Evolutionary conservation across 306 rosid species (phyloP).

Genomic region (Hippophae gyantsensis): DNA sequence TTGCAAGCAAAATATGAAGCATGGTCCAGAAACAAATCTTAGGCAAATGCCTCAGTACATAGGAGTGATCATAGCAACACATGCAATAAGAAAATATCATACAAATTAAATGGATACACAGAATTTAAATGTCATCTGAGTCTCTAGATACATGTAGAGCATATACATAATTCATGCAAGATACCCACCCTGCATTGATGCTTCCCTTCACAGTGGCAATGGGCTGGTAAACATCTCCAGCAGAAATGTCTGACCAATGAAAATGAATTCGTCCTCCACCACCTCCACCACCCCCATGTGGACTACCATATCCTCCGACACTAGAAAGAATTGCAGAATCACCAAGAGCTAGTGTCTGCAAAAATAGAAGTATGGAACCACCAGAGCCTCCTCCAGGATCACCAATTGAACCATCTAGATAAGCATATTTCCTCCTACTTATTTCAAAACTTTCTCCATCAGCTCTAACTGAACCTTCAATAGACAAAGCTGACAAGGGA

Average conservation of each 20-base stretch:
- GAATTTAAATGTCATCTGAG: too few relatives aligned
- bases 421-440: slow-evolving; percentile 16
- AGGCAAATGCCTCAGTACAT: too few relatives aligned
- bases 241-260: slow-evolving; percentile 90
- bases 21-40: too few relatives aligned
- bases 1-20: too few relatives aligned
- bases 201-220: slow-evolving; percentile 74
- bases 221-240: slow-evolving; percentile 93
- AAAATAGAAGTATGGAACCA: slow-evolving; percentile 77
- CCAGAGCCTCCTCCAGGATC: slow-evolving; percentile 98
- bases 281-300: slow-evolving; percentile 75
- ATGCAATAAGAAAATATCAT: too few relatives aligned
- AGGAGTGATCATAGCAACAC: too few relatives aligned
- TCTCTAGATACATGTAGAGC: neutral
- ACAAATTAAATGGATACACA: too few relatives aligned
- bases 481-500: slow-evolving; percentile 72
- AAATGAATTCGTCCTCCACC: slow-evolving; percentile 99
- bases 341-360: slow-evolving; percentile 46
- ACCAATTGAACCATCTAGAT: slow-evolving; percentile 32
- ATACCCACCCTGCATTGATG: slow-evolving; percentile 54
- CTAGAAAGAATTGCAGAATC: slow-evolving; percentile 80
- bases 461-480: slow-evolving; percentile 63
- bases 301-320: slow-evolving; percentile 67
- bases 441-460: slow-evolving; percentile 69
- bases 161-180: slow-evolving; percentile 12